Evolutionary conservation across 2,329 filamentous ascomycete genomes (phyloP).

Genomic region (Neofusicoccum ribis): DNA sequence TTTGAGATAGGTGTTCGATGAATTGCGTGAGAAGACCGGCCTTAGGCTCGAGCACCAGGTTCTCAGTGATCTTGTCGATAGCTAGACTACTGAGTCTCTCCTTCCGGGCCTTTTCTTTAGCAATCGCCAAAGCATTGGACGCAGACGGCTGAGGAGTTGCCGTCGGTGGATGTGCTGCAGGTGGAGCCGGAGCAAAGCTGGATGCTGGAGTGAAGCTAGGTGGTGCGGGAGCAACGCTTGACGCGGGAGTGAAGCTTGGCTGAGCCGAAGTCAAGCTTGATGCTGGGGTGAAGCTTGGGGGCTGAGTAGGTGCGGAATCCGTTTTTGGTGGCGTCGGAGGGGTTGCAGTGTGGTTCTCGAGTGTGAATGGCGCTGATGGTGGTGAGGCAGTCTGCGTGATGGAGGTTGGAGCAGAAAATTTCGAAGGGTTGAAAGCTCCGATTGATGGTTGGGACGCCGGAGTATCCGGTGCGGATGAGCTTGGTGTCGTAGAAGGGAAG

Average conservation of each 20-base stretch:
- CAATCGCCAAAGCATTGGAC: not conserved
- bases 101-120: not conserved
- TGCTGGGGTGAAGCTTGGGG: not conserved
- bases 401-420: constrained; percentile 1
- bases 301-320: not conserved
- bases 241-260: too few relatives aligned
- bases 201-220: not conserved
- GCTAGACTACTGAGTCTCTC: not conserved
- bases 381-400: not conserved
- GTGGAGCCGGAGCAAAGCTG: not conserved
- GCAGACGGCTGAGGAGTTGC: not conserved
- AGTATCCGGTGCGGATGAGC: not conserved
- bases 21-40: constrained; percentile 48
- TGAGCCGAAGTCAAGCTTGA: not conserved
- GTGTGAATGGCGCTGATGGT: not conserved
- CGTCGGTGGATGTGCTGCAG: not conserved
- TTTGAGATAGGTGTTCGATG: constrained; percentile 40
- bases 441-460: not conserved
- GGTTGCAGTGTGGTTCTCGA: not conserved
- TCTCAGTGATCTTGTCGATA: constrained; percentile 31
- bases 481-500: not conserved
- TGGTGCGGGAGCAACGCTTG: not conserved
- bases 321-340: not conserved
- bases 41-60: constrained; percentile 39
- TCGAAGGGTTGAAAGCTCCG: constrained; percentile 16